phyloP scores from a whole-genome alignment of 2,329 filamentous ascomycete species.

The Diaporthe helianthi region DNA sequence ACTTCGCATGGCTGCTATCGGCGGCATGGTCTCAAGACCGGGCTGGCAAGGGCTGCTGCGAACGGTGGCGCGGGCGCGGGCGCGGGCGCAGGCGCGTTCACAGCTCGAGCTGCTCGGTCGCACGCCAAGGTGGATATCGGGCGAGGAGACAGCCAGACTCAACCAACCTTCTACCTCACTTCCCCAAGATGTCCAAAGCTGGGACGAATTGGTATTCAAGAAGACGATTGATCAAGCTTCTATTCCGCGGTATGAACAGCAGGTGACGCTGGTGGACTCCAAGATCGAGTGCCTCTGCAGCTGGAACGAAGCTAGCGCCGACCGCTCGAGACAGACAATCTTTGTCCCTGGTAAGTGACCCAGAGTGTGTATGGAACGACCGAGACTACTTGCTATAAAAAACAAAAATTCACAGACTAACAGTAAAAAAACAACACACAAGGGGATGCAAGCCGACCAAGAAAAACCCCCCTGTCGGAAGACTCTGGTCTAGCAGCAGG shows the following conservation, averaged over 20 bases:
- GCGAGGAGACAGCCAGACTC: neutral
- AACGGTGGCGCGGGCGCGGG: neutral
- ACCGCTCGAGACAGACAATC: neutral
- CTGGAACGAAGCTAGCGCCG: neutral
- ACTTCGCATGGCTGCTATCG: neutral
- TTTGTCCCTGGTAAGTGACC: neutral
- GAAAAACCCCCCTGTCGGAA: too few species aligned
- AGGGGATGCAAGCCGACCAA: slow-evolving; percentile 1
- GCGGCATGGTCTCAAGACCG: neutral
- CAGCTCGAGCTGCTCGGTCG: neutral
- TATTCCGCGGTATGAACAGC: neutral
- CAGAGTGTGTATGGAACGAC: too few species aligned
- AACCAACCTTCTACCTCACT: neutral
- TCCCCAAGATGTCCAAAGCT: fast-evolving
- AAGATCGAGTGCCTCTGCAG: neutral
- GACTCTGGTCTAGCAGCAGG: neutral
- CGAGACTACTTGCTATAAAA: too few species aligned
- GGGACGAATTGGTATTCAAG: neutral
- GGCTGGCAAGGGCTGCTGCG: neutral
- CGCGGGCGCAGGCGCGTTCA: too few species aligned
- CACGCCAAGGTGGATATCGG: neutral
- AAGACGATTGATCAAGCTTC: neutral
- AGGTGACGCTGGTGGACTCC: neutral
- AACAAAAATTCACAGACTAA: too few species aligned
- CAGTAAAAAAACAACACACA: neutral